Evolutionary conservation across 2,329 filamentous ascomycete genomes (phyloP), one percentile per base, ranked within the genome.

Genomic region (Fusarium incarnatum): DNA sequence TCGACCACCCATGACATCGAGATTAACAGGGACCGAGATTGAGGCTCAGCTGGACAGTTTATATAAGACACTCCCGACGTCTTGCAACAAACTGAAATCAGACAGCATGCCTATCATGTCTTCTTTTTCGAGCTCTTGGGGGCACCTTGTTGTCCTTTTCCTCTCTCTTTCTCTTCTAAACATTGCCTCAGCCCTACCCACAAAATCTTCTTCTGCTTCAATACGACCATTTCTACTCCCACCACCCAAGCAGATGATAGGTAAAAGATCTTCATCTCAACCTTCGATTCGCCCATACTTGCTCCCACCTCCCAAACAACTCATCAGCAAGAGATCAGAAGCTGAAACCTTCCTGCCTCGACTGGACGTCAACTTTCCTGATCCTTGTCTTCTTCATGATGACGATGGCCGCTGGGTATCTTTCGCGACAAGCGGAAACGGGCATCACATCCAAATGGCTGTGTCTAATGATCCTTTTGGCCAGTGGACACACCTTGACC

Each of bases 351-450:
- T 75, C 16, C 40, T 40, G 22, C 70, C 70, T 8, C 47, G 67
- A 25, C 68, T 76, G 20, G 34, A 64, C 48, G 47, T 68, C 30
- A 82, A 88, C 77, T 89, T 89, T 73, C 82, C 87, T 15, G 86
- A 89, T 67, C 87, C 87, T 10, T 78, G 82, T 15, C 81, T 90
- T 50, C 72, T 89, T 49, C 76, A 84, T 70, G 81, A 79, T 37
- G 58, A 77, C 6, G 80, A 85, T 66, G 84, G 82, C 10, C 80
- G 77, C 4, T 90, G 85, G 82, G 88, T 89, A 70, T 85, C 88
- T 10, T 90, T 89, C 75, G 87, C 83, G 6, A 89, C 86, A 3
- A 84, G 83, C 50, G 81, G 81, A 54, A 83, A 83, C 58, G 84
- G 81, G 48, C 79, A 82, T 22, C 80, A 86, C 58, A 80, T 90